Percentiles rank a stretch among this genome's conserved stretches.
Evolutionary conservation across 2,329 filamentous ascomycete genomes (phyloP).

Genomic region (Aureobasidium pullulans): DNA sequence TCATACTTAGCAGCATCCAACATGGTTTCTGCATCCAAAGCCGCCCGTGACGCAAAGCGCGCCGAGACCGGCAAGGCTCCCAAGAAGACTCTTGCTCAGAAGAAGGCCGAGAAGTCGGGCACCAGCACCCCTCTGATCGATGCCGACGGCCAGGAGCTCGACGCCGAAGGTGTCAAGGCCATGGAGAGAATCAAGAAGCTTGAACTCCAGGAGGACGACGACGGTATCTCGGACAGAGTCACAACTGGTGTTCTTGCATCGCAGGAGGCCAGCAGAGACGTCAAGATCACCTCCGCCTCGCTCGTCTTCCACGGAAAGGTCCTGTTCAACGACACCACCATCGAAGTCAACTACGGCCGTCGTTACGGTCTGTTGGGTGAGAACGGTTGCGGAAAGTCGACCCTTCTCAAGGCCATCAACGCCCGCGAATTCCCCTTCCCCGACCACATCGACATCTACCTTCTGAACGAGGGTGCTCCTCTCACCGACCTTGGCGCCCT

Average conservation of each 20-base stretch:
- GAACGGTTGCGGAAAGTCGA: slow-evolving; percentile 99
- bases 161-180: slow-evolving; percentile 58
- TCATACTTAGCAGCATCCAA: slow-evolving; percentile 20
- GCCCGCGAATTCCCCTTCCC: slow-evolving; percentile 93
- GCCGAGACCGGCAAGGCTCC: slow-evolving; percentile 63
- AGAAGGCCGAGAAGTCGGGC: slow-evolving; percentile 56
- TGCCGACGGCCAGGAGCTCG: slow-evolving; percentile 49
- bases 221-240: slow-evolving; percentile 93
- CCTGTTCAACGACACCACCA: slow-evolving; percentile 83
- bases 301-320: slow-evolving; percentile 97
- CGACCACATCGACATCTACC: slow-evolving; percentile 94
- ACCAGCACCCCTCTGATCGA: slow-evolving; percentile 56
- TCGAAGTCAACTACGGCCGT: slow-evolving; percentile 88
- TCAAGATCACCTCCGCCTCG: slow-evolving; percentile 90
- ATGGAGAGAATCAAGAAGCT: slow-evolving; percentile 79
- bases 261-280: slow-evolving; percentile 75
- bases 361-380: slow-evolving; percentile 93
- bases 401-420: slow-evolving; percentile 90
- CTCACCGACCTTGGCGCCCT: slow-evolving; percentile 82
- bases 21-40: slow-evolving; percentile 64
- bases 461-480: slow-evolving; percentile 93
- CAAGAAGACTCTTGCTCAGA: slow-evolving; percentile 63
- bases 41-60: slow-evolving; percentile 60
- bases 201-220: slow-evolving; percentile 87
- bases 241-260: slow-evolving; percentile 95